Evolutionary conservation across 371 early-diverging fungal genomes (phyloP).

Genomic region (Mortierella sp.): DNA sequence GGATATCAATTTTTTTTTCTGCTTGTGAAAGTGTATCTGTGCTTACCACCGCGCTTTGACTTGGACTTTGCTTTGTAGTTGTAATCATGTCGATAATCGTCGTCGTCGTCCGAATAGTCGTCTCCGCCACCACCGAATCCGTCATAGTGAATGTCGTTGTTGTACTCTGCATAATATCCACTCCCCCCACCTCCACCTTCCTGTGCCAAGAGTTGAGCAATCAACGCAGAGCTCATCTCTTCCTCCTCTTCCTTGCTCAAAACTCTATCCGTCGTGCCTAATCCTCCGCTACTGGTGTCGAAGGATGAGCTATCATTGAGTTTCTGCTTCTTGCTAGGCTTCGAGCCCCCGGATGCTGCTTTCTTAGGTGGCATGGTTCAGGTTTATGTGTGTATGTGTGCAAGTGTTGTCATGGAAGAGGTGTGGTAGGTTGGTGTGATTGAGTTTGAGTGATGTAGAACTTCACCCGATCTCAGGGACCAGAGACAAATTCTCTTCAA

Average conservation of each 20-base stretch:
- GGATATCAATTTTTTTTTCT: background rate
- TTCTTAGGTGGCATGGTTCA: slow-evolving; percentile 50
- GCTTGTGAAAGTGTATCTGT: background rate
- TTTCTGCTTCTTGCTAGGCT: slow-evolving; percentile 43
- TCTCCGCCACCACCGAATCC: slow-evolving; percentile 59
- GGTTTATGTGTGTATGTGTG: too few species aligned
- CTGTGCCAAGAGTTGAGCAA: slow-evolving; percentile 83
- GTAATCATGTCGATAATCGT: slow-evolving; percentile 62
- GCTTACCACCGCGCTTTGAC: slow-evolving; percentile 36
- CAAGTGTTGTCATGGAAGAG: background rate
- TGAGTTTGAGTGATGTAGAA: background rate
- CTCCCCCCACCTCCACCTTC: slow-evolving; percentile 64
- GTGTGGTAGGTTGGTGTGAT: background rate
- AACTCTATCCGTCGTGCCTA: slow-evolving; percentile 23
- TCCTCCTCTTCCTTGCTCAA: slow-evolving; percentile 80
- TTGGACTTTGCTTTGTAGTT: slow-evolving; percentile 47
- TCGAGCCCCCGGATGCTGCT: slow-evolving; percentile 35
- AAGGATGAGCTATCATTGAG: slow-evolving; percentile 20
- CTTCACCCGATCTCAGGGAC: background rate
- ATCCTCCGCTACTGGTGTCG: background rate
- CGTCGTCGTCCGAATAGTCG: slow-evolving; percentile 64
- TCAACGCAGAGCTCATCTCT: slow-evolving; percentile 83
- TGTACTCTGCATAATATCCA: slow-evolving; percentile 75
- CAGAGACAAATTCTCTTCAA: too few species aligned
- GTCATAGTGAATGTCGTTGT: slow-evolving; percentile 62